Evolutionary conservation across 495 filamentous ascomycete species (phyloP), one percentile per base, ranked within the genome.

Genomic region (Aspergillus biplanus): DNA sequence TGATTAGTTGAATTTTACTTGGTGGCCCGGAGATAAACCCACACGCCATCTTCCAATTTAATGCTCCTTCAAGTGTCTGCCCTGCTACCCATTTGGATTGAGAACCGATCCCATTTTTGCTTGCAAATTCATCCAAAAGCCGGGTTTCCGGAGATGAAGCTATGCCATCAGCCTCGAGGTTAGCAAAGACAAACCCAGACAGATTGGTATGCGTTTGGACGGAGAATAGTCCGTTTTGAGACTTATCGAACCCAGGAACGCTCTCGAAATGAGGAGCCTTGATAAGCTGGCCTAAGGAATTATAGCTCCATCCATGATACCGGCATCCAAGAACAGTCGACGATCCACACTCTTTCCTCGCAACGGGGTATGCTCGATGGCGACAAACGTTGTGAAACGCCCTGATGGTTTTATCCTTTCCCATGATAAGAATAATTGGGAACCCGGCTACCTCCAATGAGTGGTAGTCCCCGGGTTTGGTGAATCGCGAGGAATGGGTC

Each of bases 281-380:
- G 50, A 85, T 79, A 44, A 88, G 70, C 37, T 81, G 77, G 16
- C 86, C 85, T 47, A 69, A 77, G 6, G 80, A 77, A 58, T 84
- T 80, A 62, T 87, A 88, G 42, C 80, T 83, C 86, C 86, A 89
- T 31, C 86, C 85, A 69, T 89, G 86, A 64, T 87, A 89, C 48
- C 81, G 76, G 69, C 85, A 89, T 2, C 78, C 72, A 12, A 88
- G 75, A 7, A 87, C 78, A 8, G 75, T 77, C 16, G 82, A 78
- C 33, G 71, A 76, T 3, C 86, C 86, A 5, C 68, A 68, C 37
- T 83, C 76, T 37, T 80, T 82, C n/a, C 72, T 75, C 15, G 83
- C 80, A 33, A 87, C 76, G 1, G 83, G 81, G 68, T 83, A 86
- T 39, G 85, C 84, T 27, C 84, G 76, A 65, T 87, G 85, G 5